Base-by-base conservation (phyloP, 176 grass and related monocot genomes). In the Oryza brachyantha region DNA sequence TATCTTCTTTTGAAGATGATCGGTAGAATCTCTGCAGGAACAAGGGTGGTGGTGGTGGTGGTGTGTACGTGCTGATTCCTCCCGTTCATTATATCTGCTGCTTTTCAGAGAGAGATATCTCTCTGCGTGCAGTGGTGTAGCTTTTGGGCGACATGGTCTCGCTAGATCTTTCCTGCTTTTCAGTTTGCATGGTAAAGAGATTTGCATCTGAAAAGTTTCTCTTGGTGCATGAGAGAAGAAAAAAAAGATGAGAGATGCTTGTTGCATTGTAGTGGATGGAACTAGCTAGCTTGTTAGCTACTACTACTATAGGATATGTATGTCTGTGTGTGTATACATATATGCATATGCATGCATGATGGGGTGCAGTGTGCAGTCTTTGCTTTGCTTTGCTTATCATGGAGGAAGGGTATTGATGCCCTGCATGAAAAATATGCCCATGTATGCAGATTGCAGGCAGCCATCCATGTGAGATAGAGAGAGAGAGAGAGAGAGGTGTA, bases 161-260 rank as follows among this genome's bases (percentile, higher is more conserved):
- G 69, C 59, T 79, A 74, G 68, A 83, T 83, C 80, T 79, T 79
- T 50, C 68, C 29, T 31, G 73, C 80, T 84, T 79, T 88, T 88
- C 80, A 68, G 68, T 79, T 79, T 84, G 80, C 75, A 83, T 88
- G 61, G 73, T 87, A 86, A 87, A 86, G 88, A 88, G 88, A 91
- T 91, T 91, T 91, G 79, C 77, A 75, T 88, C 88, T 91, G 72
- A 81, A 87, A 93, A 91, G 89, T 65, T 82, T 68, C 19, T 22
- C 19, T 22, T 72, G 45, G 62, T 34, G n/a, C n/a, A n/a, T n/a
- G 82, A 66, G 45, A 8, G 28, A 42, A 66, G 65, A 77, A 73
- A 69, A n/a, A 77, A 73, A 39, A 38, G n/a, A 57, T 57, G 50
- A n/a, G 13, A 14, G 21, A 55, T 55, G 50, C 46, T 21, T 21